Evolutionary conservation across 2,329 filamentous ascomycete species (phyloP), one percentile per base, ranked within the genome.

Genomic region (Ascochyta koolunga): DNA sequence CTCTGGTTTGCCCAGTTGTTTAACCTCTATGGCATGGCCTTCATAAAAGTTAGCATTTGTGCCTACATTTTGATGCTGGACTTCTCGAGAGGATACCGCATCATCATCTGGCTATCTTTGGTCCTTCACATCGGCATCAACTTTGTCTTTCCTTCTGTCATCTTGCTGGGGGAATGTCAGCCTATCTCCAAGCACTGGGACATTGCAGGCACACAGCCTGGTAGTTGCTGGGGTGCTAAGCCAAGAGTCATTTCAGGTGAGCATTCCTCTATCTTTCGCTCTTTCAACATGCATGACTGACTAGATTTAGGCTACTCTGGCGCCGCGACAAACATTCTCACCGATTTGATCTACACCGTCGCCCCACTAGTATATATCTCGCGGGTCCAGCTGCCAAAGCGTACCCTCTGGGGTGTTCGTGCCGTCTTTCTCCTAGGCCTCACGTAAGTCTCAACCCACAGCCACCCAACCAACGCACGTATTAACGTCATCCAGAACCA

Each of bases 1-100:
- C 43, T 69, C 4, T 69, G 66, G 66, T 22, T 65, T 8, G 58
- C 59, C 11, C 65, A 69, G 22, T 15, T 69, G 1, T 59, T 69
- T 13, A 69, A 67, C 11, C 50, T 69, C 0, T 67, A 67, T 10
- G 64, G 63, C 9, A 69, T 69, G 66, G 66, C 65, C 3, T 58
- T 67, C 47, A 57, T 69, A 19, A 69, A 67, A 27, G 48, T 67
- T n/a, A 67, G 65, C 45, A 65, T 69, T 5, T 67, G 65, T 35
- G 59, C 65, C 19, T 69, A 67, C 43, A 64, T 69, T 25, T 52
- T 67, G 41, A 64, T 61, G 59, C 50, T 69, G 25, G 62, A 69
- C 16, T 69, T 69, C 21, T 65, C 66, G 1, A 58, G 42, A 37
- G 39, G 35, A 1, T 69, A 66, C 15, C 58, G 64, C 9, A 54